These are phyloP conservation scores for Striga asiatica DNA, from an alignment of 257 asterid genomes.

Conservation along the genomic window DNA sequence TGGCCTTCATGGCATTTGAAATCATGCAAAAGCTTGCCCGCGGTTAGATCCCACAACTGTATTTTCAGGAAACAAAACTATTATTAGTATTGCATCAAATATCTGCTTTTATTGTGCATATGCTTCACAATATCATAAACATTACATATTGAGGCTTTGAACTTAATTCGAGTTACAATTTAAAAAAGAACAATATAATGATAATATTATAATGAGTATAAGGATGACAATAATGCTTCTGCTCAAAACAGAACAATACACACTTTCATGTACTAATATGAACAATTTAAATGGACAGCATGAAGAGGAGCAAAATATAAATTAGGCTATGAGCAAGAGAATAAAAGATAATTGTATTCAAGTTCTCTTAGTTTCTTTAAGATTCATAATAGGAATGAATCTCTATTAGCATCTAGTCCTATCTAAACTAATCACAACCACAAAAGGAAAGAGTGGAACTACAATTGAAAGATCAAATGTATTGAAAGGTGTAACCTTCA, in stretches of 20 bases:
- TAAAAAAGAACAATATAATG: not conserved
- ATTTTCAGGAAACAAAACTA: slow-evolving; percentile 22
- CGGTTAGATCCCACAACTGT: slow-evolving; percentile 99
- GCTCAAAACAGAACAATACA: not conserved
- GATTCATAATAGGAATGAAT: no score
- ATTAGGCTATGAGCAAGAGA: no score
- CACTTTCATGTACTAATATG: not conserved
- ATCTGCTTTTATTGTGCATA: not conserved
- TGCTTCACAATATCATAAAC: slow-evolving; percentile 8
- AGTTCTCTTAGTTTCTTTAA: slow-evolving; percentile 15
- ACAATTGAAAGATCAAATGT: not conserved
- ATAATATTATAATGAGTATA: not conserved
- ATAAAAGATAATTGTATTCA: not conserved
- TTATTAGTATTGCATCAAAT: slow-evolving; percentile 12
- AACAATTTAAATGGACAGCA: slow-evolving; percentile 7
- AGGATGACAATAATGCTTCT: not conserved
- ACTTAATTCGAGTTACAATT: not conserved
- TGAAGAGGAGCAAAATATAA: not conserved
- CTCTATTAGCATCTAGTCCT: no score
- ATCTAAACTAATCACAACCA: slow-evolving; percentile 13
- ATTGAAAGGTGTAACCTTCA: slow-evolving; percentile 50
- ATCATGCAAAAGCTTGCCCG: slow-evolving; percentile 94
- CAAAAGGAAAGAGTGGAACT: slow-evolving; percentile 1
- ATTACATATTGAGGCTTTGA: slow-evolving; percentile 1
- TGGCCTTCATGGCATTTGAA: slow-evolving; percentile 93